A percentile compares a stretch with the other conserved stretches of the same genome.
phyloP scores from a whole-genome alignment of 768 basidiomycete genomes.

The Pleurotus salmoneostramineus region DNA sequence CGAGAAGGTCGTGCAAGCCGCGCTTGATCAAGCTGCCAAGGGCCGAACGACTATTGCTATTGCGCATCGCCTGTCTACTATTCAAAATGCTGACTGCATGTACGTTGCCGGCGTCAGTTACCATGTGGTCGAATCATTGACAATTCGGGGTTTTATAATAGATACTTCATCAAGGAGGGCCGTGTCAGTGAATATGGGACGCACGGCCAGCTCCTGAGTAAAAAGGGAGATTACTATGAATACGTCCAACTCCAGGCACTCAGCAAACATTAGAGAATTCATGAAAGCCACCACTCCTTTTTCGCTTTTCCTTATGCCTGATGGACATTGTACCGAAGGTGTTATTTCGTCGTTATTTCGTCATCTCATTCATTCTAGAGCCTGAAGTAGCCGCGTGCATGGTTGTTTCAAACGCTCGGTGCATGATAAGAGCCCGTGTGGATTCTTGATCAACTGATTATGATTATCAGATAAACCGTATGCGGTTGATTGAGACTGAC shows the following conservation, averaged over 20 bases:
- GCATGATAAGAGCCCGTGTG: no score
- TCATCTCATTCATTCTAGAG: no score
- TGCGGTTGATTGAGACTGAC: no score
- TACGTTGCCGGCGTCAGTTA: constrained; percentile 31
- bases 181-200: constrained; percentile 82
- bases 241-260: constrained; percentile 85
- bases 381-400: no score
- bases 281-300: no score
- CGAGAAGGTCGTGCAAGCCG: constrained; percentile 93
- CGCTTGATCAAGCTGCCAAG: constrained; percentile 87
- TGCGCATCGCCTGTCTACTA: constrained; percentile 90
- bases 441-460: no score
- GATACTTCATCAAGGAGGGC: constrained; percentile 89
- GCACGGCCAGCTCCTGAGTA: constrained; percentile 73
- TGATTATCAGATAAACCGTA: no score
- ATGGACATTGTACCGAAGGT: no score
- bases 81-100: constrained; percentile 91
- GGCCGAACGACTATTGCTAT: constrained; percentile 95
- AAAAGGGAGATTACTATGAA: constrained; percentile 74
- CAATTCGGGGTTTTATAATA: constrained; percentile 21
- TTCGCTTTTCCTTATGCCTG: no score
- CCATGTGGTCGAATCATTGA: constrained; percentile 7
- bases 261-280: constrained; percentile 29
- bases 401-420: no score
- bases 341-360: no score